Evolutionary conservation across 164 flowering plant genomes (phyloP).

Genomic region (Tinospora cordifolia): DNA sequence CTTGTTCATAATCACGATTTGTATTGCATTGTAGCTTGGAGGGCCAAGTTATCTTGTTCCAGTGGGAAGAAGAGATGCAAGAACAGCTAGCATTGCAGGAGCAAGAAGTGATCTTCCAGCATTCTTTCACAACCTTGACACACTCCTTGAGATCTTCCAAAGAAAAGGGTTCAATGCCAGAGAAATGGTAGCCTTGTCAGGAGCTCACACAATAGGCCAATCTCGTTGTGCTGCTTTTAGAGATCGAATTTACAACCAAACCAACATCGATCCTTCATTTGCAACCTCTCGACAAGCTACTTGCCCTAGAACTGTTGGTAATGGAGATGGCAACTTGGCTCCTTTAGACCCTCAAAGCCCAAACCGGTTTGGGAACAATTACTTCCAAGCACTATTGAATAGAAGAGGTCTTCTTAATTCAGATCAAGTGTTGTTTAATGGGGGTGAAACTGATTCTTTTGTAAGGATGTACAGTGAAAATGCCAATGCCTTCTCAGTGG

Average conservation of each 20-base stretch:
- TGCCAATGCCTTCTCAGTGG: slow-evolving; percentile 11
- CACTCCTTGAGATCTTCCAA: slow-evolving; percentile 18
- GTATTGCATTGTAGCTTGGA: slow-evolving; percentile 27
- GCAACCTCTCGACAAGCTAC: slow-evolving; percentile 16
- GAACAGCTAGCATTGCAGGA: slow-evolving; percentile 22
- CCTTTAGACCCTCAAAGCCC: slow-evolving; percentile 32
- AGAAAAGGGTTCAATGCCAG: slow-evolving; percentile 23
- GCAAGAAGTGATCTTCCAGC: slow-evolving; percentile 31
- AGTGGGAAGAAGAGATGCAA: slow-evolving; percentile 42
- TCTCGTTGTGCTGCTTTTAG: slow-evolving; percentile 25
- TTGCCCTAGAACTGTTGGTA: slow-evolving; percentile 21
- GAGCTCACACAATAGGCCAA: slow-evolving; percentile 44
- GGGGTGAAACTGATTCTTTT: slow-evolving; percentile 18
- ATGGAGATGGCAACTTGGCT: slow-evolving; percentile 23
- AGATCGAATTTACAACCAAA: slow-evolving; percentile 29
- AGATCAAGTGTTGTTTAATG: slow-evolving; percentile 31
- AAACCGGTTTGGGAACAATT: slow-evolving; percentile 22
- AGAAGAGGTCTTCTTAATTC: slow-evolving; percentile 31
- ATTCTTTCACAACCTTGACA: slow-evolving; percentile 16
- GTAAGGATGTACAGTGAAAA: slow-evolving; percentile 15
- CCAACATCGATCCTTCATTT: slow-evolving; percentile 31
- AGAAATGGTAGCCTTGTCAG: slow-evolving; percentile 45
- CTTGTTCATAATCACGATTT: background rate
- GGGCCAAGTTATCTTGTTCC: slow-evolving; percentile 34
- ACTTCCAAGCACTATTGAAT: slow-evolving; percentile 22